Evolutionary conservation across 1,139 yeast species (phyloP), one percentile per base, ranked within the genome.

Genomic region (Pichia sp.): DNA sequence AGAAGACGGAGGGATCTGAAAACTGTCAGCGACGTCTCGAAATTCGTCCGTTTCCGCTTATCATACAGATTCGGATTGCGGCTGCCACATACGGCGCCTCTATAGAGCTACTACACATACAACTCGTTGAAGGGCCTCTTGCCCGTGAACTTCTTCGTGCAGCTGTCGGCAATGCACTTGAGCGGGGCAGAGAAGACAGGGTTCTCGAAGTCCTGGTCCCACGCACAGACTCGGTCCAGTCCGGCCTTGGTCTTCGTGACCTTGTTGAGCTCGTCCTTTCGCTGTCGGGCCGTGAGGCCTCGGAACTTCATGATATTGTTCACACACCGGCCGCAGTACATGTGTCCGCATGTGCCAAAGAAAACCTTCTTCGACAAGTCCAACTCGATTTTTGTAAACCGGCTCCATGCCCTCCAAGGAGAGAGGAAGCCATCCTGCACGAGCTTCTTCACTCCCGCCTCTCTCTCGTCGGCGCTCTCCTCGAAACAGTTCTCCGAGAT

Each of bases 291-390:
- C 25, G 52, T 44, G 52, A 43, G 42, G 3, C 51, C 41, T n/a
- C 48, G 26, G 26, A 41, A 41, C 56, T 53, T 45, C 62, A 75
- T 77, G 19, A 84, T 80, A 57, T 76, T 76, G 60, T 78, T 79
- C 19, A 85, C 87, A 70, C 96, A 90, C 49, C 93, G 70, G 2
- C 96, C 96, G 67, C 97, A 90, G 65, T 80, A 90, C 1, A 84
- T 78, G 70, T 90, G 97, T 0, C 96, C 96, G 71, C 97, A 90
- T 12, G 65, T 63, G 0, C 91, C 78, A 28, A 79, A 76, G 64
- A 85, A 89, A 4, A 86, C 79, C 55, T 93, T 74, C 62, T 76
- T 82, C 1, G 93, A 83, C 34, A 87, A 70, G 49, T 79, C 84
- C 34, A 71, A 65, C 61, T 87, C 96, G 1, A 73, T 73, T 8